These are phyloP conservation scores for Cryptococcus floricola DNA, from an alignment of 1,284 basidiomycete genomes.

Conservation along the genomic window DNA sequence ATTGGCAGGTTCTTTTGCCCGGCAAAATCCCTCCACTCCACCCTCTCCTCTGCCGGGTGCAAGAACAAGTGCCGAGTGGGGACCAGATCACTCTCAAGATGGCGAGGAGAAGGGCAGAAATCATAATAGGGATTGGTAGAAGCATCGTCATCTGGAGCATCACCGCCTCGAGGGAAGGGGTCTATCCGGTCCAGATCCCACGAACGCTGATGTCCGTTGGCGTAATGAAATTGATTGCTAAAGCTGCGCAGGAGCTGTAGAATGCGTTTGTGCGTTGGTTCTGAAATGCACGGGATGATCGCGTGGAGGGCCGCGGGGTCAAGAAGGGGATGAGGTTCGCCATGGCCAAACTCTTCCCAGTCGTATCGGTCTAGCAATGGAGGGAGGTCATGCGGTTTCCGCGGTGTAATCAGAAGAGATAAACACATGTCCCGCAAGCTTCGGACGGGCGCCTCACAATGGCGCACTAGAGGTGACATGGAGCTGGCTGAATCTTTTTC, in stretches of 20 bases:
- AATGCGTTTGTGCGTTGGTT: constrained; percentile 19
- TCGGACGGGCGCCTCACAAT: constrained; percentile 18
- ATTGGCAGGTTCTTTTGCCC: constrained; percentile 35
- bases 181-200: constrained; percentile 6
- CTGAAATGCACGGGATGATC: constrained; percentile 19
- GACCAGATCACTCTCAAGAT: constrained; percentile 20
- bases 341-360: constrained; percentile 24
- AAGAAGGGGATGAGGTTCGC: constrained; percentile 32
- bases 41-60: constrained; percentile 42
- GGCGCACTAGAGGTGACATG: constrained; percentile 12
- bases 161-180: constrained; percentile 29
- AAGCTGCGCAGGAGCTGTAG: constrained; percentile 30
- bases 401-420: constrained; percentile 38
- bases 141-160: constrained; percentile 37
- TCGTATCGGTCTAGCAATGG: constrained; percentile 40
- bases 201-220: neutral
- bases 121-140: constrained; percentile 42
- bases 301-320: constrained; percentile 24
- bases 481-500: neutral
- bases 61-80: constrained; percentile 35
- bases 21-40: constrained; percentile 41
- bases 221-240: constrained; percentile 1
- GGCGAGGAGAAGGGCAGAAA: constrained; percentile 42
- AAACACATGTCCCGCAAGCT: constrained; percentile 35
- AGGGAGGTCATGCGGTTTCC: constrained; percentile 27